Conservation (phyloP, 257 asterid genomes). For the Salvia splendens region DNA sequence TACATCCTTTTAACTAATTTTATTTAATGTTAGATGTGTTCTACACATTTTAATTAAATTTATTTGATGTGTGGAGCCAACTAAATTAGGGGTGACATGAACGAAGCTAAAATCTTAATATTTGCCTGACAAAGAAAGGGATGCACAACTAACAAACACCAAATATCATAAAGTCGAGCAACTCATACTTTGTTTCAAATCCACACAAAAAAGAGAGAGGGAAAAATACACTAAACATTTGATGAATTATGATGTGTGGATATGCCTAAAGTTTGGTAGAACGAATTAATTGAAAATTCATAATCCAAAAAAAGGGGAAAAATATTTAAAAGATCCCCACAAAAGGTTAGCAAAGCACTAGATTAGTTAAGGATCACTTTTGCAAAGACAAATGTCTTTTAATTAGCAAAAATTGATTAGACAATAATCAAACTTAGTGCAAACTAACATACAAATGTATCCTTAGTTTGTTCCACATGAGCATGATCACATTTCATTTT, state of each 20-base stretch:
- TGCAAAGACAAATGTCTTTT: too few species aligned
- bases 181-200: conserved; percentile 18
- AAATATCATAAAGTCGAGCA: conserved; percentile 17
- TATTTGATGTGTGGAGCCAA: conserved; percentile 1
- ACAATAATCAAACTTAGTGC: not conserved
- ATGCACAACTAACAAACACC: conserved; percentile 20
- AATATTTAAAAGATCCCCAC: too few species aligned
- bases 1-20: too few species aligned
- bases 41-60: not conserved
- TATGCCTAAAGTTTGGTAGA: not conserved
- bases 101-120: conserved; percentile 16
- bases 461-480: too few species aligned
- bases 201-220: not conserved
- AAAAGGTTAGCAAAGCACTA: too few species aligned
- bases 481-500: too few species aligned
- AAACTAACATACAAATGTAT: too few species aligned
- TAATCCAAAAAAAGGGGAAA: too few species aligned
- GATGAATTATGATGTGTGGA: not conserved
- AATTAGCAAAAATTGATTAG: too few species aligned
- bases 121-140: conserved; percentile 24
- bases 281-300: not conserved
- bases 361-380: too few species aligned
- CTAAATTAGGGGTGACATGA: not conserved
- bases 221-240: not conserved
- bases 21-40: too few species aligned